phyloP scores from a whole-genome alignment of 768 basidiomycete genomes.

The Tricholoma matsutake region DNA sequence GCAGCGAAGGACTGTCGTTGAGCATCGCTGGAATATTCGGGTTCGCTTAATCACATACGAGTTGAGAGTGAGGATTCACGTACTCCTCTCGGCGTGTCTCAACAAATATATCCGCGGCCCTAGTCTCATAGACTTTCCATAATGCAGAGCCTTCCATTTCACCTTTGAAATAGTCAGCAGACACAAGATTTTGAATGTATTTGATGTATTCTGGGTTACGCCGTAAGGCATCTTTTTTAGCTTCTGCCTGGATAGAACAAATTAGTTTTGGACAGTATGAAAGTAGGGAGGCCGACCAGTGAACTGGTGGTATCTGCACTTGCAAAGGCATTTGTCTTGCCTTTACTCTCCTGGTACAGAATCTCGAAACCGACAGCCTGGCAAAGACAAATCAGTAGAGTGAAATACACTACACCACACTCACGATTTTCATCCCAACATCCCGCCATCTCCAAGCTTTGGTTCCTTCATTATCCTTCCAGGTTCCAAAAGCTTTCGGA shows the following conservation, averaged over 20 bases:
- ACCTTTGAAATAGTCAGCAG: slow-evolving; percentile 72
- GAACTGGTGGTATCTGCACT: slow-evolving; percentile 36
- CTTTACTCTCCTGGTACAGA: slow-evolving; percentile 83
- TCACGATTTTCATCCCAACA: slow-evolving; percentile 90
- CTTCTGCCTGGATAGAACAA: slow-evolving; percentile 45
- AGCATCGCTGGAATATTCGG: slow-evolving; percentile 40
- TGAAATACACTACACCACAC: slow-evolving; percentile 16
- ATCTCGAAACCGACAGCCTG: slow-evolving; percentile 97
- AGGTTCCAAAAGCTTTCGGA: slow-evolving; percentile 83
- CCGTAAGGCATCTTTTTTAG: slow-evolving; percentile 63
- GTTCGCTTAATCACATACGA: background rate
- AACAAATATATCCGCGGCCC: slow-evolving; percentile 67
- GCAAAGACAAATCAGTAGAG: slow-evolving; percentile 4
- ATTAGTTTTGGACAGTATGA: slow-evolving; percentile 4
- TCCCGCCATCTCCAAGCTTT: slow-evolving; percentile 77
- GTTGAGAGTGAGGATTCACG: slow-evolving; percentile 24
- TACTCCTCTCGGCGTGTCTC: slow-evolving; percentile 65
- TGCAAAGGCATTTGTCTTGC: slow-evolving; percentile 39
- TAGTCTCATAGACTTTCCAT: slow-evolving; percentile 73
- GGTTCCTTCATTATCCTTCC: slow-evolving; percentile 59
- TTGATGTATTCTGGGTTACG: slow-evolving; percentile 64
- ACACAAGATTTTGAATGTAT: slow-evolving; percentile 65
- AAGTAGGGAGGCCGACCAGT: slow-evolving; percentile 37
- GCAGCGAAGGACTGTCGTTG: slow-evolving; percentile 74
- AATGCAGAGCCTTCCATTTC: slow-evolving; percentile 73